phyloP scores from a whole-genome alignment of 805 yeast species.

The Cyberlindnera japonica region DNA sequence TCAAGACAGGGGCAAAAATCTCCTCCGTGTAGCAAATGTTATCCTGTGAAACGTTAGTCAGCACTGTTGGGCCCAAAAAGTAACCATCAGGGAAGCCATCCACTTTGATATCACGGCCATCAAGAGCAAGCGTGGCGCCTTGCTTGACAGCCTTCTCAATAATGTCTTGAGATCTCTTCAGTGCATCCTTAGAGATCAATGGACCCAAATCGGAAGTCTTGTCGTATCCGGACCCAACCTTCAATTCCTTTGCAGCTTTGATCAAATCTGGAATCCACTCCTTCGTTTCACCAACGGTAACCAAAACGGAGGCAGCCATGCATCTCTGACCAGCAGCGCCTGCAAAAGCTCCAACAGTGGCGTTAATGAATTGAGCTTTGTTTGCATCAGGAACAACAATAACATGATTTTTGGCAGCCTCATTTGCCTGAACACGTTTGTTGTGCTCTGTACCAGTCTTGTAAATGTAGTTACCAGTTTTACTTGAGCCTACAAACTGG shows the following conservation, averaged over 20 bases:
- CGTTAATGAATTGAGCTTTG: conserved; percentile 58
- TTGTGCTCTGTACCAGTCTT: conserved; percentile 66
- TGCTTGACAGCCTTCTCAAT: conserved; percentile 48
- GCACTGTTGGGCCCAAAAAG: conserved; percentile 69
- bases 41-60: conserved; percentile 58
- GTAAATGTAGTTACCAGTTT: conserved; percentile 71
- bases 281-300: conserved; percentile 60
- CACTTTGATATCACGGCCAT: conserved; percentile 53
- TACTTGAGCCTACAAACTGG: conserved; percentile 74
- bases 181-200: conserved; percentile 55
- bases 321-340: conserved; percentile 86
- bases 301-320: conserved; percentile 74
- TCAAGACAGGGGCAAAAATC: conserved; percentile 71
- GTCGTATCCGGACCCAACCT: conserved; percentile 64
- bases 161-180: conserved; percentile 49
- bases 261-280: conserved; percentile 62
- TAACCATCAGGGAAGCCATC: conserved; percentile 56
- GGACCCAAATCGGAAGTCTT: conserved; percentile 65
- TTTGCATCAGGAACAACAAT: conserved; percentile 71
- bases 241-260: conserved; percentile 51
- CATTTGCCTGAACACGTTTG: conserved; percentile 71
- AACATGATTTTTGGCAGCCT: conserved; percentile 77
- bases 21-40: conserved; percentile 68
- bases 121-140: conserved; percentile 60
- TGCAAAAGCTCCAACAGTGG: conserved; percentile 71